Conservation (phyloP, 208 protist genomes). For the Crithidia expoeki region DNA sequence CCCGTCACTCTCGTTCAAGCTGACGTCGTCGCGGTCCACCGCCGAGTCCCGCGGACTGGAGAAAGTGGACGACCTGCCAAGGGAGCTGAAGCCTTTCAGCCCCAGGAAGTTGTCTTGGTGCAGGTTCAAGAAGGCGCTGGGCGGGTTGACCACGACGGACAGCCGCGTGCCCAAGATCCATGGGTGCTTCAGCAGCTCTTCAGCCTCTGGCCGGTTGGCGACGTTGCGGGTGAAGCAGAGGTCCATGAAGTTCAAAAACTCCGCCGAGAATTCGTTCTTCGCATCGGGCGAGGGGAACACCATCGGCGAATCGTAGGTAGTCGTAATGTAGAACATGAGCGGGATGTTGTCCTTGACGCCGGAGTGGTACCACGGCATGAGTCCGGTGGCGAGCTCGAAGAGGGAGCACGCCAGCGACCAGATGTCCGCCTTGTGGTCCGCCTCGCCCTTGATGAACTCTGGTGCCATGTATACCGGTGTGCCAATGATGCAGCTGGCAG, state of each 20-base stretch:
- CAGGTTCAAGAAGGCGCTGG: slow-evolving; percentile 21
- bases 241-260: slow-evolving; percentile 89
- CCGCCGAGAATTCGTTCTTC: slow-evolving; percentile 60
- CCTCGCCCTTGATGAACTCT: slow-evolving; percentile 88
- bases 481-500: slow-evolving; percentile 85
- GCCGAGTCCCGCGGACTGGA: slow-evolving; percentile 41
- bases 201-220: slow-evolving; percentile 60
- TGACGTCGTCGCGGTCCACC: slow-evolving; percentile 37
- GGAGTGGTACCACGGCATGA: slow-evolving; percentile 86
- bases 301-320: slow-evolving; percentile 79
- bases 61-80: slow-evolving; percentile 37
- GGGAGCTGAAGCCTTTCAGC: slow-evolving; percentile 17
- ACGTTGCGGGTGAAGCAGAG: slow-evolving; percentile 85
- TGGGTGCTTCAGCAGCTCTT: slow-evolving; percentile 80
- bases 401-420: slow-evolving; percentile 89
- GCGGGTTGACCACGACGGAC: slow-evolving; percentile 13
- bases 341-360: slow-evolving; percentile 79
- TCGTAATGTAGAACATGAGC: slow-evolving; percentile 92
- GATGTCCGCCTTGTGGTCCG: slow-evolving; percentile 85
- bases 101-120: slow-evolving; percentile 27
- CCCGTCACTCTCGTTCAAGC: slow-evolving; percentile 32
- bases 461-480: slow-evolving; percentile 92
- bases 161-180: slow-evolving; percentile 69
- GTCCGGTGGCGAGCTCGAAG: slow-evolving; percentile 87
- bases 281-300: slow-evolving; percentile 55